Evolutionary conservation across 2,329 filamentous ascomycete species (phyloP).

Genomic region (Rasamsonia emersonii): DNA sequence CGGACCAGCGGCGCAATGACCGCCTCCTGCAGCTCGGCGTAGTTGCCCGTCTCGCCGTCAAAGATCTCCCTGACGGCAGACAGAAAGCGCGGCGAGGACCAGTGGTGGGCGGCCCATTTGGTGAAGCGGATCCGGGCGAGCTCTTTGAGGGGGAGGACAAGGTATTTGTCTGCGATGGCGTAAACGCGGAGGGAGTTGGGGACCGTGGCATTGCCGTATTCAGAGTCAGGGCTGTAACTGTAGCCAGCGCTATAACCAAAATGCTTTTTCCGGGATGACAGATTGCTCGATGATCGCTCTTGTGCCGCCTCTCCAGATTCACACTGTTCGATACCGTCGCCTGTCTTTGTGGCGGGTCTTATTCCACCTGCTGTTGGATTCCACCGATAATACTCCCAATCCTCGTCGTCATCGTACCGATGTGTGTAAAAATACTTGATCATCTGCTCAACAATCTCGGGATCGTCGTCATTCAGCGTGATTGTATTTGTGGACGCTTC

Average conservation of each 20-base stretch:
- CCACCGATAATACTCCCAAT: constrained; percentile 6
- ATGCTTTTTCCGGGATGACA: no score
- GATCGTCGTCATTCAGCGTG: constrained; percentile 9
- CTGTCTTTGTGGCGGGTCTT: background rate
- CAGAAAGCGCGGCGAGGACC: constrained; percentile 6
- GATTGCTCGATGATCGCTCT: no score
- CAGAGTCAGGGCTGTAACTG: no score
- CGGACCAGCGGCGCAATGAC: constrained; percentile 6
- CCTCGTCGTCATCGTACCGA: constrained; percentile 8
- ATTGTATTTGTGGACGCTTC: constrained; percentile 8
- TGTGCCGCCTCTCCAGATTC: no score
- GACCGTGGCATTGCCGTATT: no score
- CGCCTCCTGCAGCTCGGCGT: constrained; percentile 8
- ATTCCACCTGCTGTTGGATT: constrained; percentile 2
- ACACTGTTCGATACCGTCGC: background rate
- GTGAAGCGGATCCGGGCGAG: constrained; percentile 8
- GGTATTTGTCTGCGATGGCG: constrained; percentile 11
- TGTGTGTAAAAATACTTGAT: constrained; percentile 10
- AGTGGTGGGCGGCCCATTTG: constrained; percentile 8
- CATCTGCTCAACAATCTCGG: constrained; percentile 10
- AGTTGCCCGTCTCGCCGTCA: constrained; percentile 11
- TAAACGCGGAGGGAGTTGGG: constrained; percentile 9
- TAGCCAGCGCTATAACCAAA: no score
- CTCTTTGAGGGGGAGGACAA: constrained; percentile 8
- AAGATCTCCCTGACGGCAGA: constrained; percentile 9